These are phyloP conservation scores for Rhizophagus clarus DNA, from an alignment of 192 early-diverging fungal species.

Conservation along the genomic window DNA sequence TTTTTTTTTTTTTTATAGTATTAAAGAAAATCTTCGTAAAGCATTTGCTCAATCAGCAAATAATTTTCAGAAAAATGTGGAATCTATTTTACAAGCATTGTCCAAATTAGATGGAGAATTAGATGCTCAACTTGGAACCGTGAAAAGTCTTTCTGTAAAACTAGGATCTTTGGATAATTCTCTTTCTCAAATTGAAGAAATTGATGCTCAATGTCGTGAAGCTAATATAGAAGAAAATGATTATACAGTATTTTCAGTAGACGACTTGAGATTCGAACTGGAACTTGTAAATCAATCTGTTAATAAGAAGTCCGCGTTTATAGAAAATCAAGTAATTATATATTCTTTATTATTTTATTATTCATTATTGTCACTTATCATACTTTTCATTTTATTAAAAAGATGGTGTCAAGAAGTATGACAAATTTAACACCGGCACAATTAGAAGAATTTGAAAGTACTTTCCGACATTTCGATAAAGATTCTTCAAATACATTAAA, in stretches of 20 bases:
- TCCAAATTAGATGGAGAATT: conserved; percentile 78
- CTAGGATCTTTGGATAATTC: conserved; percentile 54
- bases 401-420: conserved; percentile 88
- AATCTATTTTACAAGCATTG: conserved; percentile 66
- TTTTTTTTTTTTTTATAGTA: conserved; percentile 43
- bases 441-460: conserved; percentile 88
- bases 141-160: conserved; percentile 59
- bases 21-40: conserved; percentile 78
- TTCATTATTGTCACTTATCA: not conserved
- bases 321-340: conserved; percentile 82
- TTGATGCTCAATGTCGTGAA: conserved; percentile 71
- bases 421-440: conserved; percentile 92
- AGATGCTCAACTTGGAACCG: conserved; percentile 67
- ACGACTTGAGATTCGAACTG: conserved; percentile 88
- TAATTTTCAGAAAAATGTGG: conserved; percentile 71
- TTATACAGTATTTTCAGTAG: conserved; percentile 88
- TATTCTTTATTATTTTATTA: conserved; percentile 2
- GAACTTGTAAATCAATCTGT: conserved; percentile 76
- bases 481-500: conserved; percentile 80
- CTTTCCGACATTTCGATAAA: conserved; percentile 92
- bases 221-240: conserved; percentile 94
- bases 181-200: conserved; percentile 57
- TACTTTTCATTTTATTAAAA: not conserved
- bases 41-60: conserved; percentile 87
- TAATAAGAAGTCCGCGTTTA: conserved; percentile 82